Percentiles rank a stretch among this genome's conserved stretches.
phyloP scores from a whole-genome alignment of 2,329 filamentous ascomycete genomes.

The Malbranchea cinnamomea region DNA sequence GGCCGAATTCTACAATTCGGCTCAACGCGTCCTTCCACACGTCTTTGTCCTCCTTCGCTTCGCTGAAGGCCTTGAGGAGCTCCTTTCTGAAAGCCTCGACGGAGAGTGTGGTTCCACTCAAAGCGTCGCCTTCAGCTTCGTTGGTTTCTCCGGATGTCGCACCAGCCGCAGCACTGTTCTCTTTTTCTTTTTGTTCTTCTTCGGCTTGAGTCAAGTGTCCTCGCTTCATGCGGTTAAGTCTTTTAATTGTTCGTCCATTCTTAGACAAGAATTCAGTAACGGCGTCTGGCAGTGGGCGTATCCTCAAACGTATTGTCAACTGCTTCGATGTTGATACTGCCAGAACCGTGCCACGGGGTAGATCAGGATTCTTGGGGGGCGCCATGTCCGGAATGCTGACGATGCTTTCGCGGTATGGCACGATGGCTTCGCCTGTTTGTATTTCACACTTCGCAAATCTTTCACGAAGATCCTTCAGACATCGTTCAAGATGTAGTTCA shows the following conservation, averaged over 20 bases:
- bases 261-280: conserved; percentile 78
- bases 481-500: conserved; percentile 85
- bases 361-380: conserved; percentile 66
- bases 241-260: conserved; percentile 64
- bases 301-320: conserved; percentile 58
- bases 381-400: conserved; percentile 84
- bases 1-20: conserved; percentile 80
- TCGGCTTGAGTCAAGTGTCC: too few species aligned
- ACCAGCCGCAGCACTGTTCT: conserved; percentile 5
- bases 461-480: conserved; percentile 82
- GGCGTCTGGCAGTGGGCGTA: conserved; percentile 59
- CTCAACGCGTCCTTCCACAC: conserved; percentile 64
- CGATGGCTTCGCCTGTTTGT: conserved; percentile 83
- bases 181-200: conserved; percentile 13
- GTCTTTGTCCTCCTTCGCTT: conserved; percentile 58
- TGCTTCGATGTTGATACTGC: conserved; percentile 73
- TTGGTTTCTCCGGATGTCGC: conserved; percentile 26
- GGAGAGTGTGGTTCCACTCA: conserved; percentile 49
- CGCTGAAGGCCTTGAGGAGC: conserved; percentile 49
- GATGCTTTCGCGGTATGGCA: conserved; percentile 89
- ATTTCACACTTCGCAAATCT: conserved; percentile 90
- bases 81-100: conserved; percentile 62
- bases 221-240: too few species aligned
- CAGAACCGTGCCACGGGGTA: conserved; percentile 68
- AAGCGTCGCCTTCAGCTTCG: conserved; percentile 41